Percentiles rank a stretch among this genome's conserved stretches.
Conservation (phyloP, 169 alveolate species). For the Condylostoma magnum region DNA sequence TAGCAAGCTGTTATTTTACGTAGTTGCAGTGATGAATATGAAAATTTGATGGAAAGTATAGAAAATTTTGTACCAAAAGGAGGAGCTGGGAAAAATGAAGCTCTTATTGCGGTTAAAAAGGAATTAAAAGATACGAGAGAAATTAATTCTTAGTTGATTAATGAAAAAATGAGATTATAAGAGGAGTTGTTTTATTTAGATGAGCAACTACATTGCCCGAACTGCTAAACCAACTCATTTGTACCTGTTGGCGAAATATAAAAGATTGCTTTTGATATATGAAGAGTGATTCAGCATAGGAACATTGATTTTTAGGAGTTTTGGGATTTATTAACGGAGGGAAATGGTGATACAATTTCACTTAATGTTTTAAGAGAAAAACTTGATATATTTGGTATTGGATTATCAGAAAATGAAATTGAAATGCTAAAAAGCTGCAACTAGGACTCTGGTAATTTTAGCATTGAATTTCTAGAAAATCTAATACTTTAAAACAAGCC, state of each 20-base stretch:
- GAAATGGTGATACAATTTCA: not conserved
- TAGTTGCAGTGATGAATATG: not conserved
- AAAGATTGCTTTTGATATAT: constrained; percentile 14
- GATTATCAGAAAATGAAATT: not conserved
- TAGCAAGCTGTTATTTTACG: constrained; percentile 14
- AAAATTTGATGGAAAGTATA: not conserved
- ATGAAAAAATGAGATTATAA: not conserved
- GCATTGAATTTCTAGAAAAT: not conserved
- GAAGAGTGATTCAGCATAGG: constrained; percentile 28
- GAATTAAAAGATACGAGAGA: not conserved
- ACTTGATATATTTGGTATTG: constrained; percentile 10
- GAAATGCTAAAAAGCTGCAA: too few species aligned
- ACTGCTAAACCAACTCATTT: constrained; percentile 6
- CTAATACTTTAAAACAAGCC: not conserved
- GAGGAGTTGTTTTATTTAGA: not conserved
- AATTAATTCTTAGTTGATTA: not conserved
- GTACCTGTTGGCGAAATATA: not conserved
- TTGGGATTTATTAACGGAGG: not conserved
- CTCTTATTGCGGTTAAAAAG: not conserved
- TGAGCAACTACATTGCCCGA: not conserved
- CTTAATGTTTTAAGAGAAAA: not conserved
- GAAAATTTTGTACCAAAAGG: not conserved
- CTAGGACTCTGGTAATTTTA: not conserved
- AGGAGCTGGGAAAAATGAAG: not conserved
- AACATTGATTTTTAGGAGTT: not conserved